A percentile compares a stretch with the other conserved stretches of the same genome.
Evolutionary conservation across 2,329 filamentous ascomycete genomes (phyloP).

Genomic region (Botrytis elliptica): DNA sequence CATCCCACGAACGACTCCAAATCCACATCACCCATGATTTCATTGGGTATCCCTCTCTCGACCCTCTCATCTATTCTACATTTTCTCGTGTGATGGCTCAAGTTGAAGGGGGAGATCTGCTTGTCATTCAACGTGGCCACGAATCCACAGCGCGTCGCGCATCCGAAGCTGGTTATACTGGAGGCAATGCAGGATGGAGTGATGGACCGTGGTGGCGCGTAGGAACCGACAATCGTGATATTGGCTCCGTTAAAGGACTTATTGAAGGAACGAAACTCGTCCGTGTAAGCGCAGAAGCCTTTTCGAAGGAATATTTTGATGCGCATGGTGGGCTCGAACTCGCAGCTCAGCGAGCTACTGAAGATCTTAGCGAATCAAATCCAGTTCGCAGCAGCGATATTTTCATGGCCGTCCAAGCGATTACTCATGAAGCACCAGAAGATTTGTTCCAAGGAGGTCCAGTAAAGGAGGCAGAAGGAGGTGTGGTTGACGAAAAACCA

Average conservation of each 20-base stretch:
- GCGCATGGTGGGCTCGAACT: slow-evolving; percentile 74
- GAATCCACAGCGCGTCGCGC: slow-evolving; percentile 72
- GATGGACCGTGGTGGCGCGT: slow-evolving; percentile 97
- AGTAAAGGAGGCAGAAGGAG: slow-evolving; percentile 55
- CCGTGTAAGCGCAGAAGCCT: slow-evolving; percentile 83
- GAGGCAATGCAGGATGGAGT: slow-evolving; percentile 70
- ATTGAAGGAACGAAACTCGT: slow-evolving; percentile 89
- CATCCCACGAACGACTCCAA: slow-evolving; percentile 91
- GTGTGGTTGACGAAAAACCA: slow-evolving; percentile 51
- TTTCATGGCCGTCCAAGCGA: slow-evolving; percentile 91
- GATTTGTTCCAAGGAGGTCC: slow-evolving; percentile 66
- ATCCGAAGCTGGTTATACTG: slow-evolving; percentile 57
- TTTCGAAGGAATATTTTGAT: slow-evolving; percentile 81
- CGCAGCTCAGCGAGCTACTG: slow-evolving; percentile 75
- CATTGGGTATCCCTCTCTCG: slow-evolving; percentile 88
- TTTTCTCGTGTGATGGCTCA: slow-evolving; percentile 98
- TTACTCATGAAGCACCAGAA: slow-evolving; percentile 62
- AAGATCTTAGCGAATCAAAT: slow-evolving; percentile 78
- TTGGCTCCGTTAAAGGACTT: slow-evolving; percentile 77
- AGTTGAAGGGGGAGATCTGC: slow-evolving; percentile 91
- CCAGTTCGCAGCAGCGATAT: slow-evolving; percentile 91
- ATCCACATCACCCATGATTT: slow-evolving; percentile 98
- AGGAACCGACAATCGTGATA: slow-evolving; percentile 64
- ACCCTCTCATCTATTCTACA: slow-evolving; percentile 85
- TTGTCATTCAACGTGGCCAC: slow-evolving; percentile 90